Evolutionary conservation across 192 early-diverging fungal genomes (phyloP).

Genomic region (Backusella mclennaniae): DNA sequence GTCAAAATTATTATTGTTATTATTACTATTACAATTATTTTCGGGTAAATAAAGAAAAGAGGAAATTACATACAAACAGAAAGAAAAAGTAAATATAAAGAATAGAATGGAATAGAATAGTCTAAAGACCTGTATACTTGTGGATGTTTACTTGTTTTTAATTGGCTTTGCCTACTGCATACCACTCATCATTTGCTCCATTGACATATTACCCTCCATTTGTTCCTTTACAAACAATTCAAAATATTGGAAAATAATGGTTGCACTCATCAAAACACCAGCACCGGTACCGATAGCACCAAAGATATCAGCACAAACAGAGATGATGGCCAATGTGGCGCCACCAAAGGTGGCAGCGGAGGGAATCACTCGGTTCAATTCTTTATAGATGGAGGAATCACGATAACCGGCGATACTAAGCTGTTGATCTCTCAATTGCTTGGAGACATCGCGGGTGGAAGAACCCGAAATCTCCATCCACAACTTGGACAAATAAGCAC

Average conservation of each 20-base stretch:
- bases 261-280: constrained; percentile 96
- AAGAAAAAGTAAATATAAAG: background rate
- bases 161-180: background rate
- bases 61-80: background rate
- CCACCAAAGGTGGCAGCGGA: constrained; percentile 97
- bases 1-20: background rate
- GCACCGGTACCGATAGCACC: constrained; percentile 99
- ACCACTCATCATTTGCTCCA: constrained; percentile 9
- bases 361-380: constrained; percentile 98
- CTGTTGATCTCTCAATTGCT: constrained; percentile 96
- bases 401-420: constrained; percentile 93
- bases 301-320: constrained; percentile 94
- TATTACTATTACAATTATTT: background rate
- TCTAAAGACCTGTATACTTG: background rate
- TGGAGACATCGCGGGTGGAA: constrained; percentile 94
- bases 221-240: constrained; percentile 97
- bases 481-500: constrained; percentile 93
- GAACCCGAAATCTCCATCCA: constrained; percentile 99
- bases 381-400: constrained; percentile 97
- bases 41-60: background rate
- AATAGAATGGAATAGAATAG: background rate
- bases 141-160: background rate
- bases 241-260: constrained; percentile 69
- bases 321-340: constrained; percentile 90
- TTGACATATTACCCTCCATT: constrained; percentile 43